phyloP scores from a whole-genome alignment of 371 early-diverging fungal species.

The Agmasoma carcini region DNA sequence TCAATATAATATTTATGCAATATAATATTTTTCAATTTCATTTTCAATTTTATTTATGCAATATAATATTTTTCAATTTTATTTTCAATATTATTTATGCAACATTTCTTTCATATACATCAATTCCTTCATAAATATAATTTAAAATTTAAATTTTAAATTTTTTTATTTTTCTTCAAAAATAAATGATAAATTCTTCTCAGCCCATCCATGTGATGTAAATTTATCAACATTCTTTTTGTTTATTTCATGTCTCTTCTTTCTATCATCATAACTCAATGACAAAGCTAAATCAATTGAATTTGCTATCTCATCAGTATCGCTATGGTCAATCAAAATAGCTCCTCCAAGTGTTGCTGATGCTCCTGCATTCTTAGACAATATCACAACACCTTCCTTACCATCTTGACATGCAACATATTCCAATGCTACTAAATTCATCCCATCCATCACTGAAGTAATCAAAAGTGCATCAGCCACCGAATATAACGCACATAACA shows the following conservation, averaged over 20 bases:
- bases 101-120: not conserved
- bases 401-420: slow-evolving; percentile 74
- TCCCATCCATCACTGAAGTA: slow-evolving; percentile 91
- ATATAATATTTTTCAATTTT: not conserved
- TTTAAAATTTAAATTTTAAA: no score
- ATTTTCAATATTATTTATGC: not conserved
- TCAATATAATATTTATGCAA: not conserved
- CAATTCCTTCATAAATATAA: no score
- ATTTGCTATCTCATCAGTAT: slow-evolving; percentile 75
- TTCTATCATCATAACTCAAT: slow-evolving; percentile 65
- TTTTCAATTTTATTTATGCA: not conserved
- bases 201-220: slow-evolving; percentile 91
- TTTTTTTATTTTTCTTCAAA: no score
- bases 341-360: slow-evolving; percentile 85
- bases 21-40: not conserved
- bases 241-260: slow-evolving; percentile 70
- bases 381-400: slow-evolving; percentile 79
- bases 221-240: slow-evolving; percentile 78
- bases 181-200: slow-evolving; percentile 37
- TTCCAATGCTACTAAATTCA: slow-evolving; percentile 95
- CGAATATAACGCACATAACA: slow-evolving; percentile 80
- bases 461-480: slow-evolving; percentile 84
- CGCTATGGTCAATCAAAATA: slow-evolving; percentile 92
- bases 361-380: slow-evolving; percentile 95
- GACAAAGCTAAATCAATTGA: slow-evolving; percentile 75